These are phyloP conservation scores for Cryphonectria japonica DNA, from an alignment of 2,329 filamentous ascomycete species.

Conservation along the genomic window DNA sequence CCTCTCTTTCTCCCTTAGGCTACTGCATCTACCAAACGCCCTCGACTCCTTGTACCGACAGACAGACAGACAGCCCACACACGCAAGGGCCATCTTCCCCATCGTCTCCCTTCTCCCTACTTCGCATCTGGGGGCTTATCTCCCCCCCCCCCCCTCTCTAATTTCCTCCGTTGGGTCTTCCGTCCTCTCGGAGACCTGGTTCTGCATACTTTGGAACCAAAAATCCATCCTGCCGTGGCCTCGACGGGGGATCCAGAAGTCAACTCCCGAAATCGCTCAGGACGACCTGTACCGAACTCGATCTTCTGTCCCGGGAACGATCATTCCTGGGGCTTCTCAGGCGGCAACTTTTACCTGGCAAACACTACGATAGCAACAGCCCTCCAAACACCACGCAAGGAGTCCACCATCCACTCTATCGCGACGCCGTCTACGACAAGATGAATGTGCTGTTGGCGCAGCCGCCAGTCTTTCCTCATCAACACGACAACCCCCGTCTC, in stretches of 20 bases:
- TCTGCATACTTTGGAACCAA: conserved; percentile 1
- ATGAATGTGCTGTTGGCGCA: conserved; percentile 69
- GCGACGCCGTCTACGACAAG: conserved; percentile 31
- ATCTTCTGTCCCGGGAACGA: neutral
- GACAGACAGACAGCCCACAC: neutral
- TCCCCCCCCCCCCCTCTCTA: neutral
- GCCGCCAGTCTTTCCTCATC: conserved; percentile 61
- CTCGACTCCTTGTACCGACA: neutral
- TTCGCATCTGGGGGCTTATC: conserved; percentile 2
- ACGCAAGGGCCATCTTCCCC: neutral
- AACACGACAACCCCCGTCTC: conserved; percentile 58
- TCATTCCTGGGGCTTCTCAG: neutral
- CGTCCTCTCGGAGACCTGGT: conserved; percentile 5
- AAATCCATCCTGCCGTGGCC: neutral
- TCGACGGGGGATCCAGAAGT: conserved; percentile 12
- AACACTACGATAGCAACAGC: neutral
- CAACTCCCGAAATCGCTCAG: conserved; percentile 19
- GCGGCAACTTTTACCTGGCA: conserved; percentile 4
- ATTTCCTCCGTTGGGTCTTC: neutral
- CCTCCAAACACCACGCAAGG: neutral
- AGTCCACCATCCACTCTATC: neutral
- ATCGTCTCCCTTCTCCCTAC: conserved; percentile 9
- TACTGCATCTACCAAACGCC: neutral
- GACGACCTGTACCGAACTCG: neutral
- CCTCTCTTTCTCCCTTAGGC: conserved; percentile 11